phyloP scores from a whole-genome alignment of 257 asterid species.

The Primulina tabacum region DNA sequence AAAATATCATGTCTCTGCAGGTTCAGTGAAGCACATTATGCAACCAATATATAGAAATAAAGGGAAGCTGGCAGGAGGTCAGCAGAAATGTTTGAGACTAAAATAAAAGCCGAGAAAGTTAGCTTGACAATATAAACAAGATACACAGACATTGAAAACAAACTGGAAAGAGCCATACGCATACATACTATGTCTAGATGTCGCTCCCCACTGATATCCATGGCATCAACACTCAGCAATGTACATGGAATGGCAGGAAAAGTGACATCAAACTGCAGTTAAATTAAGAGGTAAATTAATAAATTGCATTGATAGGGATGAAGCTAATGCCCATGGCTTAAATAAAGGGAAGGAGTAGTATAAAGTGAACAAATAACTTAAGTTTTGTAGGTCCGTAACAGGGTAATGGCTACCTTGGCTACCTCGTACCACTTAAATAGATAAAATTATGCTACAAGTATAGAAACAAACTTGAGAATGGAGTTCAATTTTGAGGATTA shows the following conservation, averaged over 20 bases:
- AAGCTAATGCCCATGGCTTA: conserved; percentile 18
- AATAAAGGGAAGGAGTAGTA: not conserved
- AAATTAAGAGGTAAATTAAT: conserved; percentile 18
- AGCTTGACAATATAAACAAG: conserved; percentile 6
- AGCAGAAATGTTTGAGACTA: not conserved
- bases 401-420: conserved; percentile 11
- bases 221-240: conserved; percentile 92
- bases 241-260: conserved; percentile 88
- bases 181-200: conserved; percentile 83
- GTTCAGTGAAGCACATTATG: conserved; percentile 11
- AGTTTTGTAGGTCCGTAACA: not conserved
- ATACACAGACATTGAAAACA: conserved; percentile 15
- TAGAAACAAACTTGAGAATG: conserved; percentile 8
- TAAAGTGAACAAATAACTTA: not conserved
- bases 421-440: conserved; percentile 14
- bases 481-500: not conserved
- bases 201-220: conserved; percentile 99
- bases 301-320: conserved; percentile 12
- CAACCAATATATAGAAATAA: conserved; percentile 11
- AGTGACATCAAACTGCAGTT: conserved; percentile 87
- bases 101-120: conserved; percentile 22
- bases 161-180: conserved; percentile 19
- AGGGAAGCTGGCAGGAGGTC: conserved; percentile 17
- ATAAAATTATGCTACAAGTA: not conserved
- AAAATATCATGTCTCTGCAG: conserved; percentile 89